Conservation (phyloP, 192 early-diverging fungal genomes). For the Obelidium mucronatum region DNA sequence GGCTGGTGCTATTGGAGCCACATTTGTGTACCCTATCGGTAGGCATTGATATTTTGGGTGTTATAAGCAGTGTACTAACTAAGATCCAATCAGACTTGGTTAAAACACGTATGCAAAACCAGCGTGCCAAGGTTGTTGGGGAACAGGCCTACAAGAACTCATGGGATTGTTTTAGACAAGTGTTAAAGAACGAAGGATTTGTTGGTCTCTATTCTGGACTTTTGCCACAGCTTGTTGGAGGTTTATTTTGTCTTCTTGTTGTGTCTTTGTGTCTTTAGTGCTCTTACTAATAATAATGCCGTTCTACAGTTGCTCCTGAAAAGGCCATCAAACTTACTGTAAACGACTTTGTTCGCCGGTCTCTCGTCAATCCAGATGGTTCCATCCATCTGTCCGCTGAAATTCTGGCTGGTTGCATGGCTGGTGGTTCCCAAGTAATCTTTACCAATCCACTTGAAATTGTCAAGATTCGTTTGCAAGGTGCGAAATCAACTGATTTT, state of each 20-base stretch:
- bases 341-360: constrained; percentile 87
- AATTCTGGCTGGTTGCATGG: constrained; percentile 84
- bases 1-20: constrained; percentile 93
- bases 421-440: constrained; percentile 75
- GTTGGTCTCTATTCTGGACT: constrained; percentile 91
- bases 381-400: constrained; percentile 80
- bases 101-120: constrained; percentile 99
- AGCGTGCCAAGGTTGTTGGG: constrained; percentile 85
- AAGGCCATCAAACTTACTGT: constrained; percentile 98
- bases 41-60: constrained; percentile 9
- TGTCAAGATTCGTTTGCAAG: constrained; percentile 97
- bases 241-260: too few species aligned
- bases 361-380: constrained; percentile 73
- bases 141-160: constrained; percentile 94
- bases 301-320: constrained; percentile 86
- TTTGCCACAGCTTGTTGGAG: constrained; percentile 85
- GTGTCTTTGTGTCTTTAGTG: neutral
- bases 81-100: constrained; percentile 78
- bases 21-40: constrained; percentile 92
- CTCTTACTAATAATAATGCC: neutral
- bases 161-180: constrained; percentile 95
- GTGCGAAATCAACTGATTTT: constrained; percentile 22
- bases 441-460: constrained; percentile 99
- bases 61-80: neutral
- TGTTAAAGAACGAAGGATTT: constrained; percentile 90